Conservation (phyloP, 192 early-diverging fungal genomes). For the Umbelopsis vinacea region DNA sequence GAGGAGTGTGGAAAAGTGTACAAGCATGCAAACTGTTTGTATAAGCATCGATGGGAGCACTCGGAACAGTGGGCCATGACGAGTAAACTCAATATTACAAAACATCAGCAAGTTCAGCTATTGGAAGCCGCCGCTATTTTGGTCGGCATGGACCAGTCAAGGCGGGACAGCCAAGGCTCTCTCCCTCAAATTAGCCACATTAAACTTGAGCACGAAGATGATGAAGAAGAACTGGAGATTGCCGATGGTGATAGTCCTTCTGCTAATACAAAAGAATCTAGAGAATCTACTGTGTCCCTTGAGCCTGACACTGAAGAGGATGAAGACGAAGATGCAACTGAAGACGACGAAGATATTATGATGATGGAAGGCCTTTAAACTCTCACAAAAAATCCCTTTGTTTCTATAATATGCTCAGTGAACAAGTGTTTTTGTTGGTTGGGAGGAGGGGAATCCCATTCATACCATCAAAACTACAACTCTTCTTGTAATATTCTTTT, state of each 20-base stretch:
- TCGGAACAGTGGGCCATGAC: slow-evolving; percentile 67
- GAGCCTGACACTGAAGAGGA: slow-evolving; percentile 20
- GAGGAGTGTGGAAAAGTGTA: slow-evolving; percentile 66
- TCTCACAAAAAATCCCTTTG: not conserved
- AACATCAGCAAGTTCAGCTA: slow-evolving; percentile 72
- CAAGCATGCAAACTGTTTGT: slow-evolving; percentile 66
- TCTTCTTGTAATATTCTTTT: slow-evolving; percentile 25
- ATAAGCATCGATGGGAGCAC: slow-evolving; percentile 75
- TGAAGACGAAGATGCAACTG: slow-evolving; percentile 13
- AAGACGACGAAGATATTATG: slow-evolving; percentile 21
- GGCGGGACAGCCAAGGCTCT: slow-evolving; percentile 22
- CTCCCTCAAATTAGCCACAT: not conserved
- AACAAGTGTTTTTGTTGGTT: not conserved
- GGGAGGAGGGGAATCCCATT: too few relatives aligned
- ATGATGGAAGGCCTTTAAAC: slow-evolving; percentile 13
- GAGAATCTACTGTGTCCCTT: slow-evolving; percentile 15
- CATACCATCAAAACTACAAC: not conserved
- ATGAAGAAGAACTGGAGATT: slow-evolving; percentile 33
- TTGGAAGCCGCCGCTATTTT: slow-evolving; percentile 70
- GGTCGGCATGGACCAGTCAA: slow-evolving; percentile 49
- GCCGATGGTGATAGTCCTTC: slow-evolving; percentile 30
- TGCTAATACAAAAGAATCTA: slow-evolving; percentile 32
- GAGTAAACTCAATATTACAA: slow-evolving; percentile 59
- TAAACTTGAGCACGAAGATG: slow-evolving; percentile 28
- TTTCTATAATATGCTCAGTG: slow-evolving; percentile 24